Base-by-base conservation (phyloP, 192 early-diverging fungal genomes). In the Fimicolochytrium jonesii region DNA sequence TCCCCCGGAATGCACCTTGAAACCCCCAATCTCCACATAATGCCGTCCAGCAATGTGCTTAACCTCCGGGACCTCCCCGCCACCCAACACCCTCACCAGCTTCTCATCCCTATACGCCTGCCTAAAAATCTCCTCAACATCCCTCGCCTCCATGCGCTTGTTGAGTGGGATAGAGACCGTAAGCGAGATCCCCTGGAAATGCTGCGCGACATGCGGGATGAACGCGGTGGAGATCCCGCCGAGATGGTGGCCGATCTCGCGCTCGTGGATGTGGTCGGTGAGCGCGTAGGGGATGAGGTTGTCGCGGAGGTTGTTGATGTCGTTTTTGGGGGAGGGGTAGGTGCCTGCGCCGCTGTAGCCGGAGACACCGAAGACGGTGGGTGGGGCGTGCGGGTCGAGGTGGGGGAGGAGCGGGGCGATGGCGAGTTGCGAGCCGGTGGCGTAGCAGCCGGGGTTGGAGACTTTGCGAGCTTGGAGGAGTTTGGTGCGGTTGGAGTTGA, bases 261-360 rank as follows among this genome's bases (percentile, higher is more conserved):
- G 81, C 74, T 97, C 95, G 71, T 99, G 97, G 52, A 99, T 95
- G 75, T 99, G 97, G 73, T 87, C 87, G 9, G 91, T 92, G 6
- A 96, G 78, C 17, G 92, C 57, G 64, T 99, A 99, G 4, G 94
- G 90, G 54, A 99, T 86, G 30, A 99, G 52, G 70, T 96, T 97
- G 76, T 97, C 89, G 39, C 41, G 22, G 22, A 99, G 81, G 55
- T 90, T 87, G 30, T 76, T 85, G 35, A 89, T 78, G 71, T 99
- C 90, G 77, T 99, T 99, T 74, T 97, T 97, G 53, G 86, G 89
- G 49, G 91, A 93, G 39, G 97, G 94, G 58, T 88, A 94, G 31
- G 97, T 99, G 3, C 97, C 97, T 10, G 97, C 97, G n/a, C 97
- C 97, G 65, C 89, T 92, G 81, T 99, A 99, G 17, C 97, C 97